Evolutionary conservation across 805 yeast genomes (phyloP), one percentile per base, ranked within the genome.

Genomic region (Candida succiphila): DNA sequence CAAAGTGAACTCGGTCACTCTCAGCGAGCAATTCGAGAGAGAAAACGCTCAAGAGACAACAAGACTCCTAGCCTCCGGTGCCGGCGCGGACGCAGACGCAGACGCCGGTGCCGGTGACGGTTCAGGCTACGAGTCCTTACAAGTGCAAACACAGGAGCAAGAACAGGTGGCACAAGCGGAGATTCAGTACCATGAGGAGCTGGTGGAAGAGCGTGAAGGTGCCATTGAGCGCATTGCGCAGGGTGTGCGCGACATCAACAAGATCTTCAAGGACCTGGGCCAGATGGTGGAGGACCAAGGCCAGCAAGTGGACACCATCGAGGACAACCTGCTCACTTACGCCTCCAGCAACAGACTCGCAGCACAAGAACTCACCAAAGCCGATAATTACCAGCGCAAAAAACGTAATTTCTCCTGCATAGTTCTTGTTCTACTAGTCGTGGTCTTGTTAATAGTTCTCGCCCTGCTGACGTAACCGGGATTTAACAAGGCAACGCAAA

Each of bases 251-350:
- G 96, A 88, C 43, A 84, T 88, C 27, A 87, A 88, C 53, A 68
- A 86, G 8, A 87, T 88, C 4, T 87, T 86, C 53, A 75, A 76
- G 43, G 95, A 87, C 46, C 56, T 88, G 36, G 86, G 87, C 13
- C 69, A 74, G 25, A 60, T 88, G 45, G 92, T 88, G 2, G 64
- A 69, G 33, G 88, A 85, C 53, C 96, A 88, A 52, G 95, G 95
- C 5, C 77, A 72, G 21, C 87, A 83, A 43, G 67, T 88, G 14
- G 94, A 86, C 48, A 74, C 87, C 0, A 75, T 88, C 14, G 96
- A 86, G 49, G 85, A 79, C 40, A 86, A 86, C 54, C 64, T 88
- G 29, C 58, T 76, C 18, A 72, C 69, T 30, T 61, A 80, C 38
- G 72, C 78, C 5, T 67, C 62, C 17, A 79, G 83, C 46, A 70